Evolutionary conservation across 148 eudicot genomes (phyloP), one percentile per base, ranked within the genome.

Genomic region (Vaccinium corymbosum): DNA sequence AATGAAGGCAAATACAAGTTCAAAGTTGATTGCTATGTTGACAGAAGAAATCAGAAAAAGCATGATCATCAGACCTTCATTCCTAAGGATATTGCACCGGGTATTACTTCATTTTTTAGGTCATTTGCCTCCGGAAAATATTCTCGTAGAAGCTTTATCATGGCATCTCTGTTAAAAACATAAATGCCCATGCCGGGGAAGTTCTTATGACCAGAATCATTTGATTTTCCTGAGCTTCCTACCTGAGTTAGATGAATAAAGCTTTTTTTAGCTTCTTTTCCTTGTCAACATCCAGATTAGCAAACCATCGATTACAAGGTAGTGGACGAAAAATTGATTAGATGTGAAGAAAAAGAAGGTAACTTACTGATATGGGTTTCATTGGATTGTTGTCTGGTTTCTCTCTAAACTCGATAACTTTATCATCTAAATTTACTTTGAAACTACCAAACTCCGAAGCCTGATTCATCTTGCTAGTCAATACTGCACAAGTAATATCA

Each of bases 71-170:
- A 76, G 35, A 94, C 95, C 95, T 95, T 92, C 97, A 95, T 86
- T 82, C 98, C 97, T 52, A 92, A 85, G 79, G 95, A 91, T 78
- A 95, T 86, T 82, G 97, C 94, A 71, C 94, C 94, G 15, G 97
- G 93, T 87, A 95, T 90, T 25, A 90, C 93, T 86, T 95, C 89
- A 82, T 88, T 85, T 48, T 83, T 90, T 46, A 95, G 89, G 85
- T 90, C 90, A 85, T 92, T 89, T 74, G 92, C 94, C 74, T 70
- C 83, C 1, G 97, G 94, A 57, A 89, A 87, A 32, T 86, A 79
- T 80, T 92, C 91, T 83, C 48, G 85, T 29, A 95, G 88, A 72
- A 95, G 88, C 85, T 86, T 87, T 81, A 76, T 77, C 92, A 93
- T 90, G 12, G 86, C 88, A 76, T 89, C 88, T 88, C 89, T 93